Evolutionary conservation across 2,329 filamentous ascomycete species (phyloP).

Genomic region (Cadophora sp.): DNA sequence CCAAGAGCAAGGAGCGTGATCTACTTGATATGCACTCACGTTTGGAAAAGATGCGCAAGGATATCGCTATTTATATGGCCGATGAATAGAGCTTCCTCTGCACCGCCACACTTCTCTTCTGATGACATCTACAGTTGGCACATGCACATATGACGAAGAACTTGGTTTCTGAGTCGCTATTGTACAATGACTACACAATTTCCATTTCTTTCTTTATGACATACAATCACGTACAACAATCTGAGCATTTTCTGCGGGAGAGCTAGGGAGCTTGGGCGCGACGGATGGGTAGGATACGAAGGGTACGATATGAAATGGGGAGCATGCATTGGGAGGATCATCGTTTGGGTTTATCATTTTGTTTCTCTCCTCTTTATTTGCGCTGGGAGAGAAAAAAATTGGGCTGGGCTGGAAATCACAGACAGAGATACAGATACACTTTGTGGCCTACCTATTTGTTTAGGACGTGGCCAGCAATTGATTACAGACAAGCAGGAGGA

Average conservation of each 20-base stretch:
- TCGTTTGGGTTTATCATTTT: slow-evolving; percentile 1
- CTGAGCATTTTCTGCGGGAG: slow-evolving; percentile 9
- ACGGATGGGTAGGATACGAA: neutral
- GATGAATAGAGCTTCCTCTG: slow-evolving; percentile 22
- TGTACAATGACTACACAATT: slow-evolving; percentile 6
- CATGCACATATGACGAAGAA: slow-evolving; percentile 9
- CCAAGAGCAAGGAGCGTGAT: slow-evolving; percentile 57
- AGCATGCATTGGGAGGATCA: slow-evolving; percentile 6
- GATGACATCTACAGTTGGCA: neutral
- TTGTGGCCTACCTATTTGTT: neutral
- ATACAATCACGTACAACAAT: slow-evolving; percentile 4
- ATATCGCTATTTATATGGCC: slow-evolving; percentile 50
- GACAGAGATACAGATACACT: neutral
- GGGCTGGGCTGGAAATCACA: neutral
- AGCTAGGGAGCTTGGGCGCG: slow-evolving; percentile 11
- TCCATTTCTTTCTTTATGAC: neutral
- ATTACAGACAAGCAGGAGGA: neutral
- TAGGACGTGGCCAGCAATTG: neutral
- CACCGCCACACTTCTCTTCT: too few relatives aligned
- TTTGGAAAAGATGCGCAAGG: slow-evolving; percentile 62
- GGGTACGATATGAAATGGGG: neutral
- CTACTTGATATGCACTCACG: slow-evolving; percentile 61
- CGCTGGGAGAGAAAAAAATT: neutral
- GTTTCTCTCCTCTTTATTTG: neutral
- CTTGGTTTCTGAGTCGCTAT: neutral